Base-by-base conservation (phyloP, 2,329 filamentous ascomycete species). In the Helotiales sp. region DNA sequence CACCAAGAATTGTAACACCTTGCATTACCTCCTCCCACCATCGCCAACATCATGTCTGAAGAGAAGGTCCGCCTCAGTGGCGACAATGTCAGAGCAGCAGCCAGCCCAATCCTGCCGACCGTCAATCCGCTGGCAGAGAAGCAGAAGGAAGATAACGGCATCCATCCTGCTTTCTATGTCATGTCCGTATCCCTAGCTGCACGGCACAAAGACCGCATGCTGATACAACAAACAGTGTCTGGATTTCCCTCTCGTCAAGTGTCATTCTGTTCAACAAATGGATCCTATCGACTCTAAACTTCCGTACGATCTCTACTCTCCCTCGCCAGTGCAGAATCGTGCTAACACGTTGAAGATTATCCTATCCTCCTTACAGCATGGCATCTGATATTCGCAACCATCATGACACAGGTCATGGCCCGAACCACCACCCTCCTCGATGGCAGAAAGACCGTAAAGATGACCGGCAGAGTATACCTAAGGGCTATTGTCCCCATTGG, bases 221-320 rank as follows among this genome's bases (percentile, higher is more conserved):
- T 65, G 55, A 67, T 57, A 33, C 31, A 27, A 19, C 47, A 19
- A 31, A 29, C 74, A 96, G 93, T 69, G 81, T 87, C 67, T 99
- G 95, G 95, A 98, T 99, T 72, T 80, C 87, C 59, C 82, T 97
- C 74, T 96, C 91, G 71, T 96, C 92, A 42, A 91, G 89, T 69
- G 92, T 98, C 72, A 99, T 99, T 74, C 81, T 99, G 62, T 98
- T 97, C 88, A 98, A 99, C 87, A 99, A 99, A 85, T 96, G 91
- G 86, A 91, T 99, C 70, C 83, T 98, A 62, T 87, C 93, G 70
- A 93, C 88, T 36, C 82, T 88, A 63, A 83, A 90, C 63, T 97
- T 97, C 80, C 84, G 88, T 91, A 82, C 80, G 87, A 27, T 31
- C 33, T 8, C 3, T 30, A 33, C 74, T 64, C 33, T 27, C 42